Percentiles rank a stretch among this genome's conserved stretches.
These are phyloP conservation scores for Cladorrhinum samala DNA, from an alignment of 495 filamentous ascomycete species.

Conservation along the genomic window DNA sequence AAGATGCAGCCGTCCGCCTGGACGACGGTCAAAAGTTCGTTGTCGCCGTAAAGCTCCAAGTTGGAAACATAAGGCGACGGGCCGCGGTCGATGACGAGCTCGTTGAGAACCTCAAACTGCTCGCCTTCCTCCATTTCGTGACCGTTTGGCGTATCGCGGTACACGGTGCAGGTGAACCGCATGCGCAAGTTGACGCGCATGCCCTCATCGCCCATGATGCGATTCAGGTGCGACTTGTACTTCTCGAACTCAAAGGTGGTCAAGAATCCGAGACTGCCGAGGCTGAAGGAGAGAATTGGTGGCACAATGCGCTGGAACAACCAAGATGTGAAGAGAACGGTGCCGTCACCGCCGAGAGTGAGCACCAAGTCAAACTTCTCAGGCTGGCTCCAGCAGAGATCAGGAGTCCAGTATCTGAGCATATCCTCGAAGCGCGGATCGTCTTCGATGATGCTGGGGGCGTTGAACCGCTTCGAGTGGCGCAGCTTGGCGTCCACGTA, in stretches of 20 bases:
- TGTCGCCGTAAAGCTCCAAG: constrained; percentile 88
- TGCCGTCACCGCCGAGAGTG: constrained; percentile 88
- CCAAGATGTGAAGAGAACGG: constrained; percentile 88
- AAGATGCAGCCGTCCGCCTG: constrained; percentile 97
- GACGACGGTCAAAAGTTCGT: constrained; percentile 86
- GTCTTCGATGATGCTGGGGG: constrained; percentile 61
- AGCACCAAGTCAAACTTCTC: constrained; percentile 91
- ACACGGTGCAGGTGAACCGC: constrained; percentile 96
- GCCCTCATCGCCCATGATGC: constrained; percentile 82
- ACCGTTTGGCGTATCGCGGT: constrained; percentile 48
- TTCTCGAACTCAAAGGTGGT: constrained; percentile 85
- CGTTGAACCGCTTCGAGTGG: constrained; percentile 79
- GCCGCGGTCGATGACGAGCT: constrained; percentile 94
- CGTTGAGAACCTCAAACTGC: constrained; percentile 93
- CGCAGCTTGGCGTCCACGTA: constrained; percentile 91
- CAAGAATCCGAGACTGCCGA: constrained; percentile 85
- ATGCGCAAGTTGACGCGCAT: constrained; percentile 95
- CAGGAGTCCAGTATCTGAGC: constrained; percentile 89
- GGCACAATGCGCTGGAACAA: constrained; percentile 90
- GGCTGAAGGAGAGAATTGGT: constrained; percentile 79
- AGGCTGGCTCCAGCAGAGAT: constrained; percentile 82
- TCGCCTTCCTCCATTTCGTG: constrained; percentile 64
- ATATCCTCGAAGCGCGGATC: constrained; percentile 67
- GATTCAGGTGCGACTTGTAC: constrained; percentile 75
- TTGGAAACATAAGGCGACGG: constrained; percentile 96